Percentiles rank a stretch among this genome's conserved stretches.
These are phyloP conservation scores for Astrothelium macrocarpum DNA, from an alignment of 495 filamentous ascomycete genomes.

Conservation along the genomic window DNA sequence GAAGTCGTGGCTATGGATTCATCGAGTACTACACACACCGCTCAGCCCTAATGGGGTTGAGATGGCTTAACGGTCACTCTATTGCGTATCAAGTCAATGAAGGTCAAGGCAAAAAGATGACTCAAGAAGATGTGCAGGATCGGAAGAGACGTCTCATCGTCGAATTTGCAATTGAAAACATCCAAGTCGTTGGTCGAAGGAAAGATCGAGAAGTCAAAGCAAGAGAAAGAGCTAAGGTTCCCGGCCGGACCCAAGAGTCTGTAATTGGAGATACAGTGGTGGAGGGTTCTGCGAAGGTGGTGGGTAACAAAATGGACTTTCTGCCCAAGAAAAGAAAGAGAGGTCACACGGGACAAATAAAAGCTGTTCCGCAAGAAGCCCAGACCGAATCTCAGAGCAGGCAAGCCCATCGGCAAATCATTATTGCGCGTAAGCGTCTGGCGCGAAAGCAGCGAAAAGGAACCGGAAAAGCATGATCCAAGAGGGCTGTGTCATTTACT, in stretches of 20 bases:
- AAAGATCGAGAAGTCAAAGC: constrained; percentile 60
- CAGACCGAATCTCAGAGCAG: background rate
- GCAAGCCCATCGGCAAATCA: constrained; percentile 47
- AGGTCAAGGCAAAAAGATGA: constrained; percentile 23
- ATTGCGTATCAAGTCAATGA: constrained; percentile 36
- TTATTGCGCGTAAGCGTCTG: constrained; percentile 60
- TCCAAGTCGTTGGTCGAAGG: constrained; percentile 75
- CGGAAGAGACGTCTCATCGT: constrained; percentile 76
- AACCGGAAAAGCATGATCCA: constrained; percentile 17
- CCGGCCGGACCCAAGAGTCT: constrained; percentile 3
- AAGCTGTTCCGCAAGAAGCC: background rate
- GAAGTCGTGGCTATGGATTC: constrained; percentile 90
- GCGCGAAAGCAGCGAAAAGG: constrained; percentile 44
- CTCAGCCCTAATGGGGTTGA: constrained; percentile 86
- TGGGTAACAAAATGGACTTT: background rate
- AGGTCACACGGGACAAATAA: constrained; percentile 34
- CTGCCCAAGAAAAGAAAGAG: constrained; percentile 14
- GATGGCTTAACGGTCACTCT: constrained; percentile 84
- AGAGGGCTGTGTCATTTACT: too few relatives aligned
- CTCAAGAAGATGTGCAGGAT: constrained; percentile 42
- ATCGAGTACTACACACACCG: constrained; percentile 94
- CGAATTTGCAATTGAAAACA: constrained; percentile 98
- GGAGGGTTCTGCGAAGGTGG: constrained; percentile 1
- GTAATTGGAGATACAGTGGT: constrained; percentile 12
- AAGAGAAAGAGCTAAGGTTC: constrained; percentile 33